Percentiles rank a stretch among this genome's conserved stretches.
Conservation (phyloP, 108 stramenopile species). For the Nannochloropsis salina region DNA sequence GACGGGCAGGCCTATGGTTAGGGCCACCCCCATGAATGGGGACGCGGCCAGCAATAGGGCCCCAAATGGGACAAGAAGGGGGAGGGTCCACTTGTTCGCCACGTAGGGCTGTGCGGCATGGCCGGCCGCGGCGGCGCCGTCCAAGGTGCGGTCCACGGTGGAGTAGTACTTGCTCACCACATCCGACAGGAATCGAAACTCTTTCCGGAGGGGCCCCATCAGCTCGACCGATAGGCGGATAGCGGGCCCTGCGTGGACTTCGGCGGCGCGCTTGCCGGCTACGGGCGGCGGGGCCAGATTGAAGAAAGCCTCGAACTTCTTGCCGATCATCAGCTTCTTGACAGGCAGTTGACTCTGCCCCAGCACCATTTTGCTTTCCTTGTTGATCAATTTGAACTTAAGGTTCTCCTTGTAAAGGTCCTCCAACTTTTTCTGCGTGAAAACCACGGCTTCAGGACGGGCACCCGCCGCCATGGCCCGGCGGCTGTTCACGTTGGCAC, state of each 20-base stretch:
- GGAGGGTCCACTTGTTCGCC: not conserved
- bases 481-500: not conserved
- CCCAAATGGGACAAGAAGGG: not conserved
- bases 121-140: not conserved
- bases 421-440: not conserved
- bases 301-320: not conserved
- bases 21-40: not conserved
- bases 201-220: not conserved
- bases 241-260: not conserved
- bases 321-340: not conserved
- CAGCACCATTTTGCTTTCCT: not conserved
- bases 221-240: not conserved
- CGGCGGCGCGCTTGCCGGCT: not conserved
- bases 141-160: not conserved
- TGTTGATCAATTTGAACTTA: not conserved
- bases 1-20: not conserved
- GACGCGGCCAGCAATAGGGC: not conserved
- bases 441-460: not conserved
- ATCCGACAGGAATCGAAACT: not conserved
- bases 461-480: not conserved
- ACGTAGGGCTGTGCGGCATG: conserved; percentile 20
- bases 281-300: not conserved
- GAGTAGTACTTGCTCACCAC: conserved; percentile 20
- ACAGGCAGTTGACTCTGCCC: not conserved
- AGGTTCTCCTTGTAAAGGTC: not conserved